Conservation (phyloP, 805 yeast genomes). For the Sugiyamaella floridensis region DNA sequence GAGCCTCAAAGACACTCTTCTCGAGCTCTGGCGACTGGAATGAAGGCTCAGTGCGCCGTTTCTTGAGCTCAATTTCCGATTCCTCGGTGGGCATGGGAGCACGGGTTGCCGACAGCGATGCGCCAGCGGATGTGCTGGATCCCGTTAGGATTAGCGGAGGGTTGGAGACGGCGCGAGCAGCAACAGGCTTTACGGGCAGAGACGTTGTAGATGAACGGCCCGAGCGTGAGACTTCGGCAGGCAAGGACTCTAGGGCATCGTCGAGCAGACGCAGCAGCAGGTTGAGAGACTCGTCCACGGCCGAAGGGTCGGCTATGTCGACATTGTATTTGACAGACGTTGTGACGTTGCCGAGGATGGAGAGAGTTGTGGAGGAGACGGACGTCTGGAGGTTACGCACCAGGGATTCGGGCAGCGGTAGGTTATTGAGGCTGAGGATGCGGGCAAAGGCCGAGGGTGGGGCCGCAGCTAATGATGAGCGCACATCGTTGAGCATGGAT, state of each 20-base stretch:
- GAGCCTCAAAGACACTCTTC: slow-evolving; percentile 22
- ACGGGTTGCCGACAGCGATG: slow-evolving; percentile 2
- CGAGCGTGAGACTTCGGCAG: neutral
- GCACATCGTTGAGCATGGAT: slow-evolving; percentile 10
- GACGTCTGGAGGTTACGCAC: slow-evolving; percentile 25
- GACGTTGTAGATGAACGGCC: neutral
- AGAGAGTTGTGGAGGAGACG: slow-evolving; percentile 19
- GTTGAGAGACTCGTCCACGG: slow-evolving; percentile 4
- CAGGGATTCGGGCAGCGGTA: slow-evolving; percentile 1
- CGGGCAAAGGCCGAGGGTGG: slow-evolving; percentile 1
- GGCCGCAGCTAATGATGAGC: neutral
- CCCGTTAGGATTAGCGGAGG: neutral
- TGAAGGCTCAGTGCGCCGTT: slow-evolving; percentile 7
- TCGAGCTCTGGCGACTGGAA: slow-evolving; percentile 13
- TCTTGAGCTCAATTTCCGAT: neutral
- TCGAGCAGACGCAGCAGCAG: slow-evolving; percentile 8
- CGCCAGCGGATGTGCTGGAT: neutral
- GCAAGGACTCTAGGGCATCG: slow-evolving; percentile 9
- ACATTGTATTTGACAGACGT: neutral
- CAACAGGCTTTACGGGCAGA: neutral
- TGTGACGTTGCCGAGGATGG: slow-evolving; percentile 18
- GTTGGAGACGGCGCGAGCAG: slow-evolving; percentile 1
- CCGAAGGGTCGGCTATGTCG: neutral
- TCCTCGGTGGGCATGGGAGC: neutral
- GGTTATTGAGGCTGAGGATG: slow-evolving; percentile 6